Evolutionary conservation across 495 filamentous ascomycete genomes (phyloP).

Genomic region (Trypethelium eluteriae): DNA sequence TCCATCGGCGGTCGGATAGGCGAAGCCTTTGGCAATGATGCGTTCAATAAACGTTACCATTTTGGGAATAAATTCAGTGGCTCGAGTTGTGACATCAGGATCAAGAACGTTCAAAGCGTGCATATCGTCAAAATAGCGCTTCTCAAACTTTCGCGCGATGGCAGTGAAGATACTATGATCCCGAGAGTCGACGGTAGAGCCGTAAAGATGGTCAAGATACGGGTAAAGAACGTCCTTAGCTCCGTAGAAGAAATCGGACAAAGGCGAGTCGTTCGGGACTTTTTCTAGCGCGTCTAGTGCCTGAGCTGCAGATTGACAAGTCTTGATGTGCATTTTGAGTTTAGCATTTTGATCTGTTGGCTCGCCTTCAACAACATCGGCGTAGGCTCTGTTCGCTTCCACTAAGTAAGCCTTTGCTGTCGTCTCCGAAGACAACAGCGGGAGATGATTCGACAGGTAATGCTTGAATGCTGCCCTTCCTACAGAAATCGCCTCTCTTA

Average conservation of each 20-base stretch:
- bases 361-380: constrained; percentile 51
- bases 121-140: constrained; percentile 79
- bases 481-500: constrained; percentile 43
- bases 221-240: constrained; percentile 68
- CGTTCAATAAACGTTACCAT: constrained; percentile 71
- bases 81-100: constrained; percentile 74
- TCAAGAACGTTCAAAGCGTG: constrained; percentile 72
- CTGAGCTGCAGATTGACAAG: constrained; percentile 41
- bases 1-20: constrained; percentile 69
- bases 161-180: constrained; percentile 73
- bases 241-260: constrained; percentile 49
- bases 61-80: constrained; percentile 80
- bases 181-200: constrained; percentile 61
- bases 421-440: constrained; percentile 40
- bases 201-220: constrained; percentile 73
- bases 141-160: constrained; percentile 74
- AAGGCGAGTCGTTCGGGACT: constrained; percentile 17
- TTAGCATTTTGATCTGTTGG: constrained; percentile 72
- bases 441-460: constrained; percentile 74
- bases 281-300: constrained; percentile 19
- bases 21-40: constrained; percentile 78
- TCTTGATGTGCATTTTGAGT: constrained; percentile 87
- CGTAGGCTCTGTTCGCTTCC: constrained; percentile 50
- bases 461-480: constrained; percentile 52
- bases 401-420: not conserved